phyloP scores from a whole-genome alignment of 768 basidiomycete species.

The Mycena belliarum region DNA sequence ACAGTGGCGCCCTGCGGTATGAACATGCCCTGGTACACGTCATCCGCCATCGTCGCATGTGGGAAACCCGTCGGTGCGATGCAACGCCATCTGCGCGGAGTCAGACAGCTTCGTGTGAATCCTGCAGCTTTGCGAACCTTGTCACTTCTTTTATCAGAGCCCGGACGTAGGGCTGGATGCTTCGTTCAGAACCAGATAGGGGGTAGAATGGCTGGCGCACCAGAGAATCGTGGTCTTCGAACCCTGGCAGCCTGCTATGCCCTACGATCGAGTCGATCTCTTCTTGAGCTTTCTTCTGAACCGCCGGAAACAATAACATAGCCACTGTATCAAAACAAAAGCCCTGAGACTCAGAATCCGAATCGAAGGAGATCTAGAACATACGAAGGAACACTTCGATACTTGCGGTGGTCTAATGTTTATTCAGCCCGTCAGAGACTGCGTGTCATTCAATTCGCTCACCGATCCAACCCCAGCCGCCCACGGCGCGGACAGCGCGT shows the following conservation, averaged over 20 bases:
- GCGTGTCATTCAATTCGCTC: conserved; percentile 9
- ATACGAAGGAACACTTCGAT: not conserved
- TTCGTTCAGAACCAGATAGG: not conserved
- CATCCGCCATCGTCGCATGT: conserved; percentile 36
- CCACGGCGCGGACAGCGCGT: conserved; percentile 33
- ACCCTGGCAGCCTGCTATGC: conserved; percentile 30
- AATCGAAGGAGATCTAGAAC: not conserved
- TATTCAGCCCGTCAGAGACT: not conserved
- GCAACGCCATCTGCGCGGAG: conserved; percentile 27
- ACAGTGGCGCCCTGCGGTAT: conserved; percentile 36
- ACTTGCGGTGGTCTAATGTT: not conserved
- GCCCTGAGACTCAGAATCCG: not conserved
- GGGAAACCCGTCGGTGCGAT: conserved; percentile 34
- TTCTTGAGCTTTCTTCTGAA: conserved; percentile 34
- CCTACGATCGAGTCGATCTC: conserved; percentile 38
- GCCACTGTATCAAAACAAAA: conserved; percentile 24
- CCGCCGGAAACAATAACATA: conserved; percentile 32
- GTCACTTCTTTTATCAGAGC: conserved; percentile 7
- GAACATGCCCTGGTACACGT: conserved; percentile 36
- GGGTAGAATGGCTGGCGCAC: conserved; percentile 22
- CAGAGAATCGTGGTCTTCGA: conserved; percentile 28
- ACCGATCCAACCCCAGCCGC: conserved; percentile 33
- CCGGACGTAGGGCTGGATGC: conserved; percentile 1
- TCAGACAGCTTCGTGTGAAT: not conserved
- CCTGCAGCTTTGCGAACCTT: not conserved